phyloP scores from a whole-genome alignment of 805 yeast species.

The Suhomyces prunicola region DNA sequence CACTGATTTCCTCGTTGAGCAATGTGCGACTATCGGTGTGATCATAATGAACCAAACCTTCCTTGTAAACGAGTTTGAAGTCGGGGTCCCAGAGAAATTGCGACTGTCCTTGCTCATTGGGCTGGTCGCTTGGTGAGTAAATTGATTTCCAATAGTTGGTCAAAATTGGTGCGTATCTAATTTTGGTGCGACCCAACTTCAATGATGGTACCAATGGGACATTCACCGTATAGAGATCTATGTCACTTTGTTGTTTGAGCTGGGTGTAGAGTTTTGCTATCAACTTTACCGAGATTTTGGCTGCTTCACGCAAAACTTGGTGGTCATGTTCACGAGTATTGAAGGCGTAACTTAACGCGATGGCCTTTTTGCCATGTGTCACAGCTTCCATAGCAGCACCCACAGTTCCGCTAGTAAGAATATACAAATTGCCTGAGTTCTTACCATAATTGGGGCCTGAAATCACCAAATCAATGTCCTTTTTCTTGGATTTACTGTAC shows the following conservation, averaged over 20 bases:
- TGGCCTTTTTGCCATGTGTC: conserved; percentile 62
- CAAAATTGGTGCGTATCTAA: conserved; percentile 73
- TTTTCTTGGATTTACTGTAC: conserved; percentile 39
- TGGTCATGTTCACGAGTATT: conserved; percentile 49
- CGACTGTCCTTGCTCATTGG: conserved; percentile 27
- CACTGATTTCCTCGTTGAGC: conserved; percentile 57
- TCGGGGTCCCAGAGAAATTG: conserved; percentile 83
- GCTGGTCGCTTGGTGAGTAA: conserved; percentile 33
- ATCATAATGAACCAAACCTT: conserved; percentile 36
- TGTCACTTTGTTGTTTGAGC: conserved; percentile 49
- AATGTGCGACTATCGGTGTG: conserved; percentile 72
- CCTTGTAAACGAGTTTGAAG: conserved; percentile 61
- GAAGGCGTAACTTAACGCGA: conserved; percentile 88
- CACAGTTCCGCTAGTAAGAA: conserved; percentile 88
- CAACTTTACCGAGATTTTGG: conserved; percentile 61
- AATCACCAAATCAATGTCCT: conserved; percentile 77
- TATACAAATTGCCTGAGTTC: conserved; percentile 84
- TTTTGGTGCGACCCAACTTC: conserved; percentile 53
- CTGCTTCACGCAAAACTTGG: conserved; percentile 57
- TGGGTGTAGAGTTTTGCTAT: conserved; percentile 54
- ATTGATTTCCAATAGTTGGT: conserved; percentile 77
- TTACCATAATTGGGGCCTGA: conserved; percentile 97
- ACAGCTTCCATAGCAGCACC: conserved; percentile 97
- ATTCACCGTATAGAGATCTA: conserved; percentile 79
- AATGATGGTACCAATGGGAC: conserved; percentile 67